Conservation (phyloP, 805 yeast species). For the Starmerella etchellsii region DNA sequence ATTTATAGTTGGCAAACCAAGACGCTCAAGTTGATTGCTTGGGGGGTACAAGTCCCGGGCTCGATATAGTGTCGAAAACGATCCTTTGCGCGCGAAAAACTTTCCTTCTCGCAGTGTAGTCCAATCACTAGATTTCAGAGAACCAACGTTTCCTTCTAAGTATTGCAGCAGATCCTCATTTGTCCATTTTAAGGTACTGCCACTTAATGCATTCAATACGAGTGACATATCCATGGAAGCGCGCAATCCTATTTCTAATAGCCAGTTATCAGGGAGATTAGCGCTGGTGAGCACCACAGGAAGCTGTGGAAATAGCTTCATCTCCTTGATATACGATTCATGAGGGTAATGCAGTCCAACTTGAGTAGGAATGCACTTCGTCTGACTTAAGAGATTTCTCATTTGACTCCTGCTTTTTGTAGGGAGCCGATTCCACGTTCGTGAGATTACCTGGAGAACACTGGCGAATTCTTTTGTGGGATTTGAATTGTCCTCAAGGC, state of each 20-base stretch:
- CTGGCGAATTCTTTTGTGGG: not conserved
- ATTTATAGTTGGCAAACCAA: constrained; percentile 24
- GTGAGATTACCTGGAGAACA: constrained; percentile 21
- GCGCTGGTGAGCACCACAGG: constrained; percentile 24
- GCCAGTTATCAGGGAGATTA: constrained; percentile 18
- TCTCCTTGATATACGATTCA: constrained; percentile 26
- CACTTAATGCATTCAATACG: constrained; percentile 27
- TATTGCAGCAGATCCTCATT: constrained; percentile 28
- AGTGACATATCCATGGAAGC: constrained; percentile 30
- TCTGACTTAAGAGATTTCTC: constrained; percentile 8
- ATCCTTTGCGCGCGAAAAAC: constrained; percentile 22
- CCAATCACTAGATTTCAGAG: constrained; percentile 26
- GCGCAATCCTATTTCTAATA: constrained; percentile 27
- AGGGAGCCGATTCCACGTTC: constrained; percentile 22
- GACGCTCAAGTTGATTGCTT: constrained; percentile 15
- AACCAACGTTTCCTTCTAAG: constrained; percentile 21
- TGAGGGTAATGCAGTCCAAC: constrained; percentile 28
- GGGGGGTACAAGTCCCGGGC: constrained; percentile 26
- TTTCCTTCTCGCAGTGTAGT: constrained; percentile 21
- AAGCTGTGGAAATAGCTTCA: constrained; percentile 28
- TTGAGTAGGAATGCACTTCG: constrained; percentile 29
- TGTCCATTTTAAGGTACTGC: constrained; percentile 25
- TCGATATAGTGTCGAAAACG: not conserved
- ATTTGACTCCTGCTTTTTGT: constrained; percentile 8
- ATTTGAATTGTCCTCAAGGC: not conserved